Evolutionary conservation across 441 rosid species (phyloP), one percentile per base, ranked within the genome.

Genomic region (Viola pubescens): DNA sequence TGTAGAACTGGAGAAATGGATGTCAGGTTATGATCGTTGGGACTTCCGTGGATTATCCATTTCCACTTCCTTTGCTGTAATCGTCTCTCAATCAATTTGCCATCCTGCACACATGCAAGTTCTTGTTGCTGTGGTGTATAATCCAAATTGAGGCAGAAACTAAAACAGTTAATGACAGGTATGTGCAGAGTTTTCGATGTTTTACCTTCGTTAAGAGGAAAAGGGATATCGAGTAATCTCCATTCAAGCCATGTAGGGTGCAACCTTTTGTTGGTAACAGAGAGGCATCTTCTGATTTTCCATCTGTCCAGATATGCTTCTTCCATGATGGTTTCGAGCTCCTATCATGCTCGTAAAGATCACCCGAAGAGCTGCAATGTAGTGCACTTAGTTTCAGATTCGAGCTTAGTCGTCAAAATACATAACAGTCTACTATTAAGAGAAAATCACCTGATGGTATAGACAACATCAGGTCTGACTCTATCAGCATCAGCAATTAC

Each of bases 291-390:
- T 62, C 70, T n/a, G 56, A 65, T 63, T 51, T 65, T 63, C 70
- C 77, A 64, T 78, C 77, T 60, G 62, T 72, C 77, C 76, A 66
- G 66, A 86, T 70, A 58, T 86, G 89, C 78, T 83, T 86, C 81
- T 78, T 86, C 92, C 92, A 86, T n/a, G 87, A 71, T 19, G 92
- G 89, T 63, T 70, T 83, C 7, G 89, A 81, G 73, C 64, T 74
- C 72, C 75, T 76, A 47, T 81, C 85, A 55, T 79, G 78, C 67
- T 86, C 89, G 19, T 86, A 86, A 13, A 86, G 92, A 58, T 81
- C 81, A 52, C 92, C 92, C 51, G 75, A 59, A 42, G 85, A 83
- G 67, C 92, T 86, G 82, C 59, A 68, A 67, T 63, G 13, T 38
- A 64, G 26, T 49, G 42, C 51, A 56, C 44, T 54, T 6, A 0